Evolutionary conservation across 208 protist species (phyloP), one percentile per base, ranked within the genome.

Genomic region (Trypanosoma caninum): DNA sequence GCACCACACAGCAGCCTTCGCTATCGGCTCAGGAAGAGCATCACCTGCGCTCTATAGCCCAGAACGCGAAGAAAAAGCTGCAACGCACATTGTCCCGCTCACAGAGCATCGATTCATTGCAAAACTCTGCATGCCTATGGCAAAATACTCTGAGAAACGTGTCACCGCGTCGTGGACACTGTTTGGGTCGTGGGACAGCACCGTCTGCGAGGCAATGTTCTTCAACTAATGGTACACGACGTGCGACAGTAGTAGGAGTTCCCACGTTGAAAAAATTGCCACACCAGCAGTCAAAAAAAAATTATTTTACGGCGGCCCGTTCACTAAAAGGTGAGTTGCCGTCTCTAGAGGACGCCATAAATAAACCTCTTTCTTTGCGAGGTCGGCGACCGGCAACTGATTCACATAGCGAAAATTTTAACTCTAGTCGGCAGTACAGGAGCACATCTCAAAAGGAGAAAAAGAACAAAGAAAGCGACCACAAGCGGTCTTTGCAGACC

Each of bases 251-350:
- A 23, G 33, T 45, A 22, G n/a, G n/a, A n/a, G n/a, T n/a, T n/a
- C n/a, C n/a, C 28, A 3, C 42, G 33, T 0, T 25, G 20, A 23
- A 13, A 23, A 62, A 40, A 42, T 20, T 11, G 20, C 31, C 27
- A 44, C 14, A 7, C 28, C 25, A 38, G 13, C 27, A 31, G 18
- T 25, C 31, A 31, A 52, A 22, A 3, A 59, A n/a, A 25, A 40
- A 67, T 41, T 59, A 59, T 22, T 59, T 59, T 23, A 44, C 51
- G 16, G 48, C 33, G 2, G 60, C 60, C 6, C 40, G 60, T 46
- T 50, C 60, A 37, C 9, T 59, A 16, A 57, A 59, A 30, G 60
- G 50, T 9, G 41, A 37, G 23, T 27, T 42, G 13, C 60, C 60
- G 11, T 28, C 31, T 27, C 52, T 59, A 35, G 51, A 58, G 25